These are phyloP conservation scores for Aquanectria penicillioides DNA, from an alignment of 2,329 filamentous ascomycete species.

Conservation along the genomic window DNA sequence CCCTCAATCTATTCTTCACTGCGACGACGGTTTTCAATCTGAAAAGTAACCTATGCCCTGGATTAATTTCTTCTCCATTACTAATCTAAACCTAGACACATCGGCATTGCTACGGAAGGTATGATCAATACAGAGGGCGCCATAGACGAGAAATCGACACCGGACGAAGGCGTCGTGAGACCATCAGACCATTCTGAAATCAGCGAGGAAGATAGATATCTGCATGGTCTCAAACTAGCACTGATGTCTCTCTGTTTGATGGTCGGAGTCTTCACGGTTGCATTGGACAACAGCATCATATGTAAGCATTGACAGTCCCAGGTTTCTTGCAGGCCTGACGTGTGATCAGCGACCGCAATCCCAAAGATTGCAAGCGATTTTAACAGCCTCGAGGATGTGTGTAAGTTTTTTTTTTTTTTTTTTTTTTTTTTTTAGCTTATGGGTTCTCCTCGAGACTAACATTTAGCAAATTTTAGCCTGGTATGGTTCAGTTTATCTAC, in stretches of 20 bases:
- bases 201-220: constrained; percentile 15
- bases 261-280: constrained; percentile 31
- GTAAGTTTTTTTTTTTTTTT: neutral
- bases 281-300: constrained; percentile 38
- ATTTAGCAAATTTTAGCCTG: constrained; percentile 39
- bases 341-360: constrained; percentile 37
- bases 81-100: too few species aligned
- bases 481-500: constrained; percentile 44
- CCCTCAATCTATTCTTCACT: too few species aligned
- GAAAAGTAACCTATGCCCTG: too few species aligned
- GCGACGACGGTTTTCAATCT: too few species aligned
- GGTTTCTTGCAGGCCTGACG: too few species aligned
- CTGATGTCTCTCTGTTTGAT: constrained; percentile 33
- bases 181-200: neutral
- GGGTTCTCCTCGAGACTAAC: too few species aligned
- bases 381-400: constrained; percentile 47
- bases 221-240: constrained; percentile 23
- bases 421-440: too few species aligned
- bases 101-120: too few species aligned
- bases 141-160: neutral
- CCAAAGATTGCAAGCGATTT: constrained; percentile 42
- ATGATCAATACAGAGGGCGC: too few species aligned
- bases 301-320: constrained; percentile 23
- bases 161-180: neutral
- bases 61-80: too few species aligned